Base-by-base conservation (phyloP, 1,139 yeast species). In the Suhomyces bribrorum region DNA sequence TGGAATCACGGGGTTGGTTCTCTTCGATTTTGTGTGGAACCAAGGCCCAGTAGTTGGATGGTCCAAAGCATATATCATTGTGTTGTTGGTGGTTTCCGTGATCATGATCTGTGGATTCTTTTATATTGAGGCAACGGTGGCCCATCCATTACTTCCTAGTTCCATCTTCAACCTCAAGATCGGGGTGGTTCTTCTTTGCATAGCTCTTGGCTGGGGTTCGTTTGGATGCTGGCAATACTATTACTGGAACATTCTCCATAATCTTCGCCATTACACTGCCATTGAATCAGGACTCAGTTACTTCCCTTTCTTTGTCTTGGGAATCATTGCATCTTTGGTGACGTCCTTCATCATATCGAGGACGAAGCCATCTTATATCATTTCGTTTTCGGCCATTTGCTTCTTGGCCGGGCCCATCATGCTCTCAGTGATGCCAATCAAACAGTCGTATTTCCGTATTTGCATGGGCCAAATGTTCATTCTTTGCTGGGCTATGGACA, bases 401-500 rank as follows among this genome's bases (percentile, higher is more conserved):
- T 78, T 78, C 47, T 61, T 67, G 53, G 53, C 64, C 26, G 83
- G 83, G 1, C 61, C 67, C 32, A 56, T 72, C 3, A 69, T 77
- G 69, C 59, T 77, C 11, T 56, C 77, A 5, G 59, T 67, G 0
- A 71, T 73, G 41, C 82, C 83, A 1, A 69, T 74, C 1, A 47
- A 75, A 29, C 77, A 77, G 48, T 59, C 71, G 0, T 77, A 64
- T 46, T 78, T 67, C 60, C 57, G 63, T 17, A 60, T 75, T 45
- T 49, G 72, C 2, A 57, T 78, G 44, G 79, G 78, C 4, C 75
- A 66, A 36, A 68, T 73, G 71, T 57, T 75, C 29, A 59, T 77
- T 7, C 52, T 77, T 13, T 66, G 77, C 16, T 76, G 80, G 71
- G 83, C 80, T 1, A 76, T 78, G 81, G 83, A 78, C 50, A 56